phyloP scores from a whole-genome alignment of 768 basidiomycete genomes.

The Pleurotus sapidus region DNA sequence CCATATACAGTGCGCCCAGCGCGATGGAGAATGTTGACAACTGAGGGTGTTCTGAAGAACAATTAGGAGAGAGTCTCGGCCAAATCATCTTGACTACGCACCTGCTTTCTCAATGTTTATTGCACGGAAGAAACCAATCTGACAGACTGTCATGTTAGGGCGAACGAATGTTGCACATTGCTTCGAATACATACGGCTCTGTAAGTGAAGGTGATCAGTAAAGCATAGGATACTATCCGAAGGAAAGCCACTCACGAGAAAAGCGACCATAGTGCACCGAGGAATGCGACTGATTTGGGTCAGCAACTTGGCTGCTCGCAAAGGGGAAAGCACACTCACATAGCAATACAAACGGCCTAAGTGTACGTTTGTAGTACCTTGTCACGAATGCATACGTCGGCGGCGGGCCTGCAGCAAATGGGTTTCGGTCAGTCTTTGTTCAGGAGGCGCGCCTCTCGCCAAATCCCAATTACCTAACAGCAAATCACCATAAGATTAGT shows the following conservation, averaged over 20 bases:
- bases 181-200: conserved; percentile 27
- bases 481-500: background rate
- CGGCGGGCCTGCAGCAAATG: conserved; percentile 35
- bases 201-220: background rate
- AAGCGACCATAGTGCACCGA: conserved; percentile 59
- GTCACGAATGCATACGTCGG: conserved; percentile 61
- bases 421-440: background rate
- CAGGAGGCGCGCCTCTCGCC: background rate
- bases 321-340: conserved; percentile 22
- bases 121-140: conserved; percentile 66
- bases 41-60: conserved; percentile 34
- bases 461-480: background rate
- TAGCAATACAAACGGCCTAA: conserved; percentile 59
- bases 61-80: background rate
- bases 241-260: conserved; percentile 49
- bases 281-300: conserved; percentile 31
- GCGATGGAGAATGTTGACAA: conserved; percentile 56
- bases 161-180: no score
- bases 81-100: conserved; percentile 28
- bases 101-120: conserved; percentile 44
- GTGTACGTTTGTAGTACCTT: conserved; percentile 50
- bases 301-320: background rate
- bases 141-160: background rate
- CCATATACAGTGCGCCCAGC: conserved; percentile 57
- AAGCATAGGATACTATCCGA: background rate